phyloP scores from a whole-genome alignment of 176 grass and related monocot genomes.

The Zizania latifolia region DNA sequence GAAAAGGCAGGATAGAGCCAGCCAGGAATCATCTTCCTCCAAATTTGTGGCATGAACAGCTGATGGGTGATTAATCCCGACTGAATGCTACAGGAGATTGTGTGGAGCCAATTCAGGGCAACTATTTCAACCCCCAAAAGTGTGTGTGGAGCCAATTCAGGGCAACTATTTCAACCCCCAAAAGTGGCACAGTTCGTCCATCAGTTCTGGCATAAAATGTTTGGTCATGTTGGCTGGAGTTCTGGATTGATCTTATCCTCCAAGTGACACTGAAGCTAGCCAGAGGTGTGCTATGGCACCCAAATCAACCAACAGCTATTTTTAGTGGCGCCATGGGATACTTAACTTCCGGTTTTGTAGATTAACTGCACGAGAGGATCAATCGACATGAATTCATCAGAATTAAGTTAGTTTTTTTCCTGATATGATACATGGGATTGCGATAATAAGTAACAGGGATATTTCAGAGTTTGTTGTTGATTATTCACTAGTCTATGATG shows the following conservation, averaged over 20 bases:
- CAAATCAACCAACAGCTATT: too few relatives aligned
- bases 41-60: constrained; percentile 32
- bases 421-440: not conserved
- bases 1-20: constrained; percentile 35
- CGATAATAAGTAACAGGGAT: not conserved
- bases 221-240: not conserved
- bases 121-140: not conserved
- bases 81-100: not conserved
- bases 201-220: constrained; percentile 1
- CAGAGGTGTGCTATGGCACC: not conserved
- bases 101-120: constrained; percentile 5
- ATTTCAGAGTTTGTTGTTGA: not conserved
- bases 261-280: not conserved
- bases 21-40: constrained; percentile 25
- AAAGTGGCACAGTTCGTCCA: not conserved
- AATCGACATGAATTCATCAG: not conserved
- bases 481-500: not conserved
- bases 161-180: not conserved
- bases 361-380: constrained; percentile 7
- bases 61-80: not conserved
- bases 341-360: not conserved
- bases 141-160: constrained; percentile 1
- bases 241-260: not conserved
- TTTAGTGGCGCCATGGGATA: not conserved
- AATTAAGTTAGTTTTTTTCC: not conserved